These are phyloP conservation scores for Aspergillus carlsbadensis DNA, from an alignment of 495 filamentous ascomycete species.

Conservation along the genomic window DNA sequence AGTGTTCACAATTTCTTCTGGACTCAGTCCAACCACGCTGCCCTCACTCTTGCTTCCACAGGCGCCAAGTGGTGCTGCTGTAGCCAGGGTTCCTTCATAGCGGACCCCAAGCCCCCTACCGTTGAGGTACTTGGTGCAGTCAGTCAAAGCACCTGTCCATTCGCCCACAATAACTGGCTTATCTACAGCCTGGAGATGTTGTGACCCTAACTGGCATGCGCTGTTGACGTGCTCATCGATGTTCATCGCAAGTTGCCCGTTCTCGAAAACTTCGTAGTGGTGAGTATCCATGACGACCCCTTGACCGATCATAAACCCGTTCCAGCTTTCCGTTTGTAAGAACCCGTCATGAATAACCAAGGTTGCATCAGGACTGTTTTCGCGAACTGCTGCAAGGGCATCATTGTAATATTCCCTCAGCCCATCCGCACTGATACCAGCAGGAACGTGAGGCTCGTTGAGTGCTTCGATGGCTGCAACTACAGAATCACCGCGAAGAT, in stretches of 20 bases:
- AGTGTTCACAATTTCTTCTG: conserved; percentile 55
- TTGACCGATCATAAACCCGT: conserved; percentile 65
- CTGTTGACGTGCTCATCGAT: conserved; percentile 48
- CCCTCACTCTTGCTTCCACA: conserved; percentile 60
- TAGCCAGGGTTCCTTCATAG: conserved; percentile 63
- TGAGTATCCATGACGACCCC: conserved; percentile 70
- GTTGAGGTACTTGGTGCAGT: conserved; percentile 73
- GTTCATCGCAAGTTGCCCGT: conserved; percentile 50
- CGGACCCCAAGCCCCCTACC: conserved; percentile 66
- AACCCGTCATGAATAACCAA: conserved; percentile 72
- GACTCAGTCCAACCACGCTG: conserved; percentile 49
- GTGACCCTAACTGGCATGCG: conserved; percentile 48
- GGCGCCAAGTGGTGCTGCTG: conserved; percentile 46
- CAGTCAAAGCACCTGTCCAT: conserved; percentile 68
- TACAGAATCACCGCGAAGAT: conserved; percentile 55
- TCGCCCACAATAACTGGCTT: conserved; percentile 74
- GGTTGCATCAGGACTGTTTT: conserved; percentile 50
- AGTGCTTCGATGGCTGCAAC: conserved; percentile 70
- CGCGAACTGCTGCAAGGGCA: conserved; percentile 54
- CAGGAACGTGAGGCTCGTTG: conserved; percentile 64
- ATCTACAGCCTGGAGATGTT: conserved; percentile 54
- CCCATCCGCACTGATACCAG: conserved; percentile 49
- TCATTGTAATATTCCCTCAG: conserved; percentile 66
- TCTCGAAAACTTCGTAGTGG: conserved; percentile 68
- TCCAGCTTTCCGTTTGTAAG: conserved; percentile 60